These are phyloP conservation scores for Herpotrichia juniperi DNA, from an alignment of 2,329 filamentous ascomycete species.

Conservation along the genomic window DNA sequence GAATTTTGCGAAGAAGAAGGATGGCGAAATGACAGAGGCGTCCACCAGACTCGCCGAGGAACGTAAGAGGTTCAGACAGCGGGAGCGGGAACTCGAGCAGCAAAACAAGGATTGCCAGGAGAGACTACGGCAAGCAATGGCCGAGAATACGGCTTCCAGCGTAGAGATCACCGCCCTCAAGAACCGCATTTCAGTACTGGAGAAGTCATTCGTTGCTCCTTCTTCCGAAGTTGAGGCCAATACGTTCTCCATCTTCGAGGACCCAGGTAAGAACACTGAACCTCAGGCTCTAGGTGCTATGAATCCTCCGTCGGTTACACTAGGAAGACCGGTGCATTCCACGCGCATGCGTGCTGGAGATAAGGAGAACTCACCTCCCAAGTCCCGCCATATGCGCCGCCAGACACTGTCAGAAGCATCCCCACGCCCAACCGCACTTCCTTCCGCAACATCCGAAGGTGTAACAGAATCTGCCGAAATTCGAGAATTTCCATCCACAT, in stretches of 20 bases:
- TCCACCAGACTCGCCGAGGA: conserved; percentile 71
- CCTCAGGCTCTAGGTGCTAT: not conserved
- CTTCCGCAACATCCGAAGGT: conserved; percentile 12
- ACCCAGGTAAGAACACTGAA: conserved; percentile 30
- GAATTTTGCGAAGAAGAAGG: conserved; percentile 78
- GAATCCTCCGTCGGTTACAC: conserved; percentile 5
- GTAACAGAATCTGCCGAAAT: conserved; percentile 25
- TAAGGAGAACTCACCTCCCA: conserved; percentile 41
- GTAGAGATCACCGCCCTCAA: conserved; percentile 44
- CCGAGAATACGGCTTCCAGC: conserved; percentile 36
- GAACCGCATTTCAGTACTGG: conserved; percentile 34
- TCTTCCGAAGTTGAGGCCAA: conserved; percentile 21
- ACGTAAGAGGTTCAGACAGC: conserved; percentile 66
- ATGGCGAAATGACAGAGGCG: conserved; percentile 71
- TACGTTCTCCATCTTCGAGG: conserved; percentile 37
- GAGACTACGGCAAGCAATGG: conserved; percentile 38
- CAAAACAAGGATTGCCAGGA: conserved; percentile 58
- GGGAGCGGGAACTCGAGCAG: conserved; percentile 69
- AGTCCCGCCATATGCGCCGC: conserved; percentile 25
- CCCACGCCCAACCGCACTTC: conserved; percentile 12
- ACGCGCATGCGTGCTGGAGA: conserved; percentile 18
- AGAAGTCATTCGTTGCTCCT: conserved; percentile 25
- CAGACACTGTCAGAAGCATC: conserved; percentile 29
- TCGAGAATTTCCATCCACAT: conserved; percentile 27
- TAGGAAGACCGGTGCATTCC: conserved; percentile 14